These are phyloP conservation scores for Pseudofabraea citricarpa DNA, from an alignment of 2,329 filamentous ascomycete genomes.

Conservation along the genomic window DNA sequence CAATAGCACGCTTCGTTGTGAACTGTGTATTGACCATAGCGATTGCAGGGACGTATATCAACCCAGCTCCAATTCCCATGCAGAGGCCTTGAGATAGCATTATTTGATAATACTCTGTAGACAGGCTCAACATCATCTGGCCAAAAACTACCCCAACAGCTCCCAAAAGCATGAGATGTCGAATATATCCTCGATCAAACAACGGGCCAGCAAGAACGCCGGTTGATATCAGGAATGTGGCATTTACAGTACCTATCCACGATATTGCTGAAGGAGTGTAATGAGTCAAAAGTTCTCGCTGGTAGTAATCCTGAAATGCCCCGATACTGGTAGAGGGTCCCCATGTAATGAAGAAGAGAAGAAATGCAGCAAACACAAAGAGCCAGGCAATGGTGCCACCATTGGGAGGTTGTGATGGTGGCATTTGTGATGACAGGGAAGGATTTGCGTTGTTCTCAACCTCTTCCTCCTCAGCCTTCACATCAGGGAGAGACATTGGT, in stretches of 20 bases:
- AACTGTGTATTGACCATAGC: slow-evolving; percentile 51
- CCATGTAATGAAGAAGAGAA: slow-evolving; percentile 53
- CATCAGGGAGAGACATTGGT: too few relatives aligned
- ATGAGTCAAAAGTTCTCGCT: slow-evolving; percentile 29
- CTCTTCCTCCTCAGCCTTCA: too few relatives aligned
- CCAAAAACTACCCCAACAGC: slow-evolving; percentile 38
- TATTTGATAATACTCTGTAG: slow-evolving; percentile 35
- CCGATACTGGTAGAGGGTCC: slow-evolving; percentile 41
- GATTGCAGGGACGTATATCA: slow-evolving; percentile 40
- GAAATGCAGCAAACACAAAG: slow-evolving; percentile 44
- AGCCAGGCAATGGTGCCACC: slow-evolving; percentile 50
- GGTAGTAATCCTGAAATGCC: slow-evolving; percentile 49
- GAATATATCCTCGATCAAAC: slow-evolving; percentile 41
- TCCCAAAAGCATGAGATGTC: slow-evolving; percentile 33
- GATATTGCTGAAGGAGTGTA: slow-evolving; percentile 37
- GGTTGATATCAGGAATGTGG: slow-evolving; percentile 36
- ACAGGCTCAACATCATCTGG: slow-evolving; percentile 35
- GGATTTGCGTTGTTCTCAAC: too few relatives aligned
- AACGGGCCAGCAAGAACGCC: slow-evolving; percentile 21
- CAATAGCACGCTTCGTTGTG: background rate
- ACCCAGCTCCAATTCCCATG: slow-evolving; percentile 38
- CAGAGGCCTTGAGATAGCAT: slow-evolving; percentile 39
- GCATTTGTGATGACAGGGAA: too few relatives aligned
- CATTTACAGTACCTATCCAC: slow-evolving; percentile 42
- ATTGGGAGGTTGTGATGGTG: slow-evolving; percentile 23